Base-by-base conservation (phyloP, 1,139 yeast genomes). In the Yamadazyma songkhlaensis region DNA sequence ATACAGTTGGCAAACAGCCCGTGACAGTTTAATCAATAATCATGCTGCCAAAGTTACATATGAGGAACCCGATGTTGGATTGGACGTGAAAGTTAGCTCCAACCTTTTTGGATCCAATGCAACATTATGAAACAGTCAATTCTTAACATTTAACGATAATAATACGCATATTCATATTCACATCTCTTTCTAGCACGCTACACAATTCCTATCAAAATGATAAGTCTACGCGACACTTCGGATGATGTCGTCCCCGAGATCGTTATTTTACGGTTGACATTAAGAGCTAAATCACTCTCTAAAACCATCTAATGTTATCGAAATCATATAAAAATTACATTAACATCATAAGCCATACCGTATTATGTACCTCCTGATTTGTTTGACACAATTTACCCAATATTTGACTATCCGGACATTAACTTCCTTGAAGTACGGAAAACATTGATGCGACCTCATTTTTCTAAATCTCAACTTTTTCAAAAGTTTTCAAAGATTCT, bases 1-100 rank as follows among this genome's bases (percentile, higher is more conserved):
- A 39, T 92, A 84, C 53, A 88, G 95, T 33, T 92, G 99, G 98
- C 94, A 87, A 52, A 92, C 98, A 0, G 81, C 96, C 2, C 80
- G 78, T 47, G 95, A 88, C 45, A 69, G 84, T 25, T 60, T 92
- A 33, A 74, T 72, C 13, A 75, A 72, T 32, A 62, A 70, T 33
- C 70, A 71, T 2, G 82, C 79, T 0, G 69, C 67, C 1, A 54
- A 55, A 4, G 74, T 69, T 9, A 51, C 60, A 6, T 67, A 67
- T 40, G 75, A 69, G 46, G 68, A 60, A n/a, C 62, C 64, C 28
- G 62, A 65, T 37, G 50, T 6, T 2, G 29, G 29, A 6, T 12
- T 24, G 9, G 37, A 37, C 11, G 15, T 39, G 9, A 40, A 29
- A 34, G 34, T 29, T 7, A 36, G 23, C n/a, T 17, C 25, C 3